Evolutionary conservation across 495 filamentous ascomycete genomes (phyloP).

Genomic region (Penicillium crystallinum): DNA sequence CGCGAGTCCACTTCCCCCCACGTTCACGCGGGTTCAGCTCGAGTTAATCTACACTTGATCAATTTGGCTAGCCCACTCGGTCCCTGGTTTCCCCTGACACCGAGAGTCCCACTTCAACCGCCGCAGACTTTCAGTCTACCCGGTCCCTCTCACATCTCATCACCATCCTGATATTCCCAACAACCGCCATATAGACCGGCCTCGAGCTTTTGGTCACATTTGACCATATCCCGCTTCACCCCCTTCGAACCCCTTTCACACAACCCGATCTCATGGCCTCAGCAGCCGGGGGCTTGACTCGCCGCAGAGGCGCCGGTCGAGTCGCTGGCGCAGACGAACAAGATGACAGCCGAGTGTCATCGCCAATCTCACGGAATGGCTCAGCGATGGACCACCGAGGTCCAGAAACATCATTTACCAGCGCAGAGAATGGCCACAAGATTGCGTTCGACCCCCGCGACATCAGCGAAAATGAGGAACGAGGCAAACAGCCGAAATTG

Average conservation of each 20-base stretch:
- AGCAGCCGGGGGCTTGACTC: constrained; percentile 65
- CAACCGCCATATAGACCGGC: constrained; percentile 29
- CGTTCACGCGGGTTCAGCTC: neutral
- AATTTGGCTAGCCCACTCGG: constrained; percentile 15
- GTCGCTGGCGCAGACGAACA: constrained; percentile 50
- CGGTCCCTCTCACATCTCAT: constrained; percentile 19
- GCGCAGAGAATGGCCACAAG: constrained; percentile 93
- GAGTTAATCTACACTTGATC: neutral
- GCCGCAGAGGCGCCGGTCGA: constrained; percentile 67
- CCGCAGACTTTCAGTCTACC: constrained; percentile 27
- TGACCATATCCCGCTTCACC: constrained; percentile 4
- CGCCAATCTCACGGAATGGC: constrained; percentile 56
- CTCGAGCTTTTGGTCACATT: constrained; percentile 2
- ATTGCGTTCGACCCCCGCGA: constrained; percentile 97
- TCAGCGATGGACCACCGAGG: constrained; percentile 57
- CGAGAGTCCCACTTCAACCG: constrained; percentile 27
- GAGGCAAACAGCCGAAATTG: constrained; percentile 95
- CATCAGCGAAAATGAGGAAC: constrained; percentile 93
- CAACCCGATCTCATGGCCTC: constrained; percentile 52
- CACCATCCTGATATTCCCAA: constrained; percentile 17
- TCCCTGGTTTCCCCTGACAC: constrained; percentile 31
- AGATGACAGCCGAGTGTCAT: constrained; percentile 64
- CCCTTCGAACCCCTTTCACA: constrained; percentile 4
- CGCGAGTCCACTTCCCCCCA: neutral
- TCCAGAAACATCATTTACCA: constrained; percentile 89